A percentile compares a stretch with the other conserved stretches of the same genome.
Conservation (phyloP, 805 yeast species). For the Lachancea dasiensis region DNA sequence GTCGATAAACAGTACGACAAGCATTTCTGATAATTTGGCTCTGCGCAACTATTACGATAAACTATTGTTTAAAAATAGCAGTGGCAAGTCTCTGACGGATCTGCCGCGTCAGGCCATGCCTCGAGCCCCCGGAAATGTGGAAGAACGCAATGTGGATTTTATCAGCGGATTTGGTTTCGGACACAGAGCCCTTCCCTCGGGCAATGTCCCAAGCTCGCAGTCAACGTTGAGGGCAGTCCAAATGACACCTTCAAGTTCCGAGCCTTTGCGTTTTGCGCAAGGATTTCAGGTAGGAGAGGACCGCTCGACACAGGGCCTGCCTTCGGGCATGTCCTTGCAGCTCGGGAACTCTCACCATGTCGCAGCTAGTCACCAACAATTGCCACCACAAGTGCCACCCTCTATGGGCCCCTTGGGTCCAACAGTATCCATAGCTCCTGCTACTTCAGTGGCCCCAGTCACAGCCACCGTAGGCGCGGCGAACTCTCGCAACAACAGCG, state of each 20-base stretch:
- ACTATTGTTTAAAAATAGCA: constrained; percentile 27
- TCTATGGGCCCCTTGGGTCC: constrained; percentile 1
- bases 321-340: constrained; percentile 1
- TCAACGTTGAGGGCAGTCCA: constrained; percentile 10
- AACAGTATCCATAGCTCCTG: no score
- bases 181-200: neutral
- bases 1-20: constrained; percentile 30
- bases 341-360: constrained; percentile 1
- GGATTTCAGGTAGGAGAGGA: constrained; percentile 10
- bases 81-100: constrained; percentile 31
- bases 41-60: constrained; percentile 32
- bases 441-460: neutral
- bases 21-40: constrained; percentile 31
- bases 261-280: constrained; percentile 14
- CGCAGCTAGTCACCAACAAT: no score
- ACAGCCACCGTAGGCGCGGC: constrained; percentile 6
- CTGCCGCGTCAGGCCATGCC: constrained; percentile 21
- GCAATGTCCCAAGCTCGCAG: neutral
- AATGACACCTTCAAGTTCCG: constrained; percentile 24
- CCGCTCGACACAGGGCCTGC: neutral
- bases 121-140: constrained; percentile 6
- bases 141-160: constrained; percentile 20
- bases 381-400: constrained; percentile 4
- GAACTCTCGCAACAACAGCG: constrained; percentile 9
- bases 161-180: constrained; percentile 22